Evolutionary conservation across 2,329 filamentous ascomycete species (phyloP), one percentile per base, ranked within the genome.

Genomic region (Grosmannia huntii): DNA sequence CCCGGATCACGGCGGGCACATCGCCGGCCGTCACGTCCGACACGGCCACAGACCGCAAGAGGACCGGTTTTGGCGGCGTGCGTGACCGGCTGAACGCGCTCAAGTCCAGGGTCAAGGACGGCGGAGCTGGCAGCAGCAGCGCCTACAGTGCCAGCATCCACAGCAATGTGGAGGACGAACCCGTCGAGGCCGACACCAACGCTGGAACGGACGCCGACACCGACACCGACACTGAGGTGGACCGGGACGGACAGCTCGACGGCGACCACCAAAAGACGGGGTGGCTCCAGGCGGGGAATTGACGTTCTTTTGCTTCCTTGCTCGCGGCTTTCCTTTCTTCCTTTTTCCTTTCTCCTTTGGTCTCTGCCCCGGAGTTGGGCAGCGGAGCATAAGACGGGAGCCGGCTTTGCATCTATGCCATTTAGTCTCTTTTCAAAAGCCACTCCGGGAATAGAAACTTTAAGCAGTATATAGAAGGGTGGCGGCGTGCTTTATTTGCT

Each of bases 41-140:
- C 27, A 2, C 33, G 36, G 28, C 49, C 6, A 21, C 27, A 59
- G 60, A 61, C 6, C 41, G 41, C 19, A 44, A 44, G 41, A 44
- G 19, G 41, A 44, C 62, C 49, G 60, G 53, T 23, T 25, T 61
- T 36, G 59, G 59, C 28, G 63, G 63, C 36, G 62, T 65, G 36
- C 61, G 63, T 38, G 63, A 64, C 51, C 64, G 63, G 59, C 62
- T 68, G 14, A 64, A 57, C 27, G 66, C 66, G 1, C 56, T 68
- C 7, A 62, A 65, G 3, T 65, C 64, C 23, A 60, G 62, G 38
- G 63, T 67, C 55, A 67, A 66, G 53, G 63, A 65, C 25, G 25
- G 19, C 33, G 14, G 36, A 23, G 28, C 52, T 53, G 9, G 14
- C 54, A 19, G 33, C 33, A 21, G 38, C 33, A 27, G 41, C 14